phyloP scores from a whole-genome alignment of 345 rosid species.

The Syzygium grande region DNA sequence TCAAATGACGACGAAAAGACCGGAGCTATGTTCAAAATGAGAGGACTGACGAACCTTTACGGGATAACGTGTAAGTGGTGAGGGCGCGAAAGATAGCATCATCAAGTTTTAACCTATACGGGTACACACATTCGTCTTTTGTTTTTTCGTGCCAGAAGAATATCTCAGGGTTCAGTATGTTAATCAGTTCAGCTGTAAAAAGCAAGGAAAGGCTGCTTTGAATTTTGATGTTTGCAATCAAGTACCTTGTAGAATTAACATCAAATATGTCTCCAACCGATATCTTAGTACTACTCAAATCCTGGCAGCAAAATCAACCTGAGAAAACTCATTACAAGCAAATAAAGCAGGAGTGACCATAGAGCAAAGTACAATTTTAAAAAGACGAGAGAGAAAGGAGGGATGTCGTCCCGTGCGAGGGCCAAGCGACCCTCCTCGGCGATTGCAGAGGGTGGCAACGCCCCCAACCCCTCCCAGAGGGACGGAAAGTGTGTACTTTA shows the following conservation, averaged over 20 bases:
- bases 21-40: background rate
- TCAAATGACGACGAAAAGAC: background rate
- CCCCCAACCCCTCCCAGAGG: background rate
- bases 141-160: background rate
- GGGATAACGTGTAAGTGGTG: background rate
- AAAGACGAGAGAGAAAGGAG: no score
- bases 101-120: background rate
- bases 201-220: background rate
- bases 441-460: background rate
- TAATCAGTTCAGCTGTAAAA: background rate
- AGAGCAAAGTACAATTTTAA: background rate
- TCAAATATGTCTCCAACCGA: background rate
- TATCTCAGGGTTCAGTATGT: background rate
- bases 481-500: background rate
- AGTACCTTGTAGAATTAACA: background rate
- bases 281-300: background rate
- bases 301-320: background rate
- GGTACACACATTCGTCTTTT: background rate
- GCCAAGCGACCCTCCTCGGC: background rate
- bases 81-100: background rate
- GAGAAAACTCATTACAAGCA: background rate
- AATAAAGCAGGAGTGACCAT: background rate
- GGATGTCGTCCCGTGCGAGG: background rate
- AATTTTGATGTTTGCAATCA: background rate
- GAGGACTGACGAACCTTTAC: background rate